Evolutionary conservation across 164 flowering plant genomes (phyloP).

Genomic region (Dillenia turbinata): DNA sequence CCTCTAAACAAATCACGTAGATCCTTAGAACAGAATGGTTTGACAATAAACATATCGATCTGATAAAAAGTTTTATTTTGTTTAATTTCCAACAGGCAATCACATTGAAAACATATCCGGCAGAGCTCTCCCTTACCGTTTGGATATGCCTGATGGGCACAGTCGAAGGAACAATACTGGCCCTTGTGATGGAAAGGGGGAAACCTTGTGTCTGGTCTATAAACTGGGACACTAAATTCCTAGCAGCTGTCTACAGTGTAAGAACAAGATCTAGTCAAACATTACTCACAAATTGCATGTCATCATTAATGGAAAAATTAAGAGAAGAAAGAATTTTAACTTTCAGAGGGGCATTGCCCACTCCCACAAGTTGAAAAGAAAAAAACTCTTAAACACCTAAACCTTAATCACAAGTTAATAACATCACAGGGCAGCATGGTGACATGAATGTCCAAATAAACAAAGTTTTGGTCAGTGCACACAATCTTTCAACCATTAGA

Average conservation of each 20-base stretch:
- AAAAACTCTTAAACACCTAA: too few species aligned
- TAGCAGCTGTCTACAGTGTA: conserved; percentile 62
- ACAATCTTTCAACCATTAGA: too few species aligned
- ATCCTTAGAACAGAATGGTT: too few species aligned
- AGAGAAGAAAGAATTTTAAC: background rate
- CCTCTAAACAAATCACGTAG: too few species aligned
- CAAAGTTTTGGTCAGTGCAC: too few species aligned
- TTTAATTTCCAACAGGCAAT: conserved; percentile 33
- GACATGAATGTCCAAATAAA: too few species aligned
- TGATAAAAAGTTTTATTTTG: background rate
- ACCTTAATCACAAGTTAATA: too few species aligned
- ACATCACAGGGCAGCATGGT: too few species aligned
- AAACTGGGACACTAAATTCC: conserved; percentile 38
- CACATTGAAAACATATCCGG: conserved; percentile 52
- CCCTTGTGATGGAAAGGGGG: conserved; percentile 53
- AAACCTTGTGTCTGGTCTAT: conserved; percentile 41
- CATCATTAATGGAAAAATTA: background rate
- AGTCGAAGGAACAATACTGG: conserved; percentile 37
- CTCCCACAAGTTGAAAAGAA: too few species aligned
- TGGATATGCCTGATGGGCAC: conserved; percentile 67
- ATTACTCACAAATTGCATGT: too few species aligned
- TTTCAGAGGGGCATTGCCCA: too few species aligned
- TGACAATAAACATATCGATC: too few species aligned
- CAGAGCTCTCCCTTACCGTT: conserved; percentile 68
- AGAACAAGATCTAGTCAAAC: conserved; percentile 9